phyloP scores from a whole-genome alignment of 108 stramenopile genomes.

The Craspedostauros australis region DNA sequence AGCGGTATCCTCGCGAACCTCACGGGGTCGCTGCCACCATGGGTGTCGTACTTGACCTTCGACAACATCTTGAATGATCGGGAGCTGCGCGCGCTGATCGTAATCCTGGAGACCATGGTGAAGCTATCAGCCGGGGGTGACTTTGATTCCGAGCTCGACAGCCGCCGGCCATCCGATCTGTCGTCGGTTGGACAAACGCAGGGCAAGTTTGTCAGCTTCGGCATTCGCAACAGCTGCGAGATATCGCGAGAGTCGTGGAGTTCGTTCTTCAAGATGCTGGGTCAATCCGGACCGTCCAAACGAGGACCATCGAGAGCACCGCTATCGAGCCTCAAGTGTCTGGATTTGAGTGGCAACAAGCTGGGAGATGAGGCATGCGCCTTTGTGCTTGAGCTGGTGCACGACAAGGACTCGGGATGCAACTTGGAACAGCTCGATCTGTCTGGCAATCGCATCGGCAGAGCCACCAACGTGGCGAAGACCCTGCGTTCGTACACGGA shows the following conservation, averaged over 20 bases:
- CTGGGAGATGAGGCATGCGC: constrained; percentile 48
- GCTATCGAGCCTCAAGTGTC: constrained; percentile 31
- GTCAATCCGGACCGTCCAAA: constrained; percentile 18
- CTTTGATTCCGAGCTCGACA: constrained; percentile 5
- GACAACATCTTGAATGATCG: constrained; percentile 41
- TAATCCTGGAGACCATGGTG: constrained; percentile 47
- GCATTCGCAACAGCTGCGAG: constrained; percentile 39
- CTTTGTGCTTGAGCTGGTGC: constrained; percentile 34
- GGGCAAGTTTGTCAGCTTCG: constrained; percentile 41
- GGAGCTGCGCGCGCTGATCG: constrained; percentile 36
- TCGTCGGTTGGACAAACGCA: constrained; percentile 23
- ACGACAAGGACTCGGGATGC: constrained; percentile 42
- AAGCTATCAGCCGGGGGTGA: constrained; percentile 35
- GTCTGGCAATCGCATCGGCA: constrained; percentile 44
- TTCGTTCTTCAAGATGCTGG: constrained; percentile 40
- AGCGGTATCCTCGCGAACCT: constrained; percentile 50
- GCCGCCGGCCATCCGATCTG: neutral
- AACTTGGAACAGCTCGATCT: constrained; percentile 50
- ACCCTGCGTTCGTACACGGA: constrained; percentile 34
- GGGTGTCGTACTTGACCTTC: constrained; percentile 51
- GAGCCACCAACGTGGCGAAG: constrained; percentile 27
- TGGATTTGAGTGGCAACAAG: constrained; percentile 54
- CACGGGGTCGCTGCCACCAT: constrained; percentile 53
- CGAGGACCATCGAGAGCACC: constrained; percentile 14
- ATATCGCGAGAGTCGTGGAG: constrained; percentile 26